Base-by-base conservation (phyloP, 2,329 filamentous ascomycete genomes). In the Coniella lustricola region DNA sequence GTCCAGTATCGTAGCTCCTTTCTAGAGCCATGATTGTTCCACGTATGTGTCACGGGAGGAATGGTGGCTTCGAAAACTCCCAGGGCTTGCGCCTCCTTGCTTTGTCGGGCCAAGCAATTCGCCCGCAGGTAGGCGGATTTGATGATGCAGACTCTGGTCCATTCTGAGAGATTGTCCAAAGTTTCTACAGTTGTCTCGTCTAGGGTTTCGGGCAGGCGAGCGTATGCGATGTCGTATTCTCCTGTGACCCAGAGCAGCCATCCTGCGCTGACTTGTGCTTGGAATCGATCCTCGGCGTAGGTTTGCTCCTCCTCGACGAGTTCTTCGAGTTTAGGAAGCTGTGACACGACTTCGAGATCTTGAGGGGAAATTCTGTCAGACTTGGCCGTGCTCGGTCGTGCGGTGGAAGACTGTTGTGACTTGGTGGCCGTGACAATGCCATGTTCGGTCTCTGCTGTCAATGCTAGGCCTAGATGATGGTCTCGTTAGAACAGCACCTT, bases 201-300 rank as follows among this genome's bases (percentile, higher is more conserved):
- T 44, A 87, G 72, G 54, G 80, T 77, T 50, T 72, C 73, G 3
- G 87, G 87, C 13, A 95, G 70, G 49, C 72, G 76, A 32, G 70
- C 68, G 36, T 78, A 66, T 33, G 84, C 83, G 36, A 79, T 64
- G 1, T 70, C 71, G 55, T 85, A 85, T 57, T 94, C 85, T 31
- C 80, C 82, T 46, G 85, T 67, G 8, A 82, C 79, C 81, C 87
- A 95, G 61, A 94, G 82, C 58, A 95, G 73, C 86, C 90, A 94
- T 47, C 84, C 90, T 38, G 91, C 66, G 64, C 88, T 93, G 44
- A 93, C 82, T 52, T 81, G 83, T 29, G 89, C 90, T 66, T 95
- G 89, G 57, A 91, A 84, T 46, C 67, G 72, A 56, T 85, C 81
- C 62, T 84, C 76, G 12, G 66, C 63, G 55, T 73, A 67, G 7